These are phyloP conservation scores for Beauveria bassiana DNA, from an alignment of 2,329 filamentous ascomycete genomes.

Conservation along the genomic window DNA sequence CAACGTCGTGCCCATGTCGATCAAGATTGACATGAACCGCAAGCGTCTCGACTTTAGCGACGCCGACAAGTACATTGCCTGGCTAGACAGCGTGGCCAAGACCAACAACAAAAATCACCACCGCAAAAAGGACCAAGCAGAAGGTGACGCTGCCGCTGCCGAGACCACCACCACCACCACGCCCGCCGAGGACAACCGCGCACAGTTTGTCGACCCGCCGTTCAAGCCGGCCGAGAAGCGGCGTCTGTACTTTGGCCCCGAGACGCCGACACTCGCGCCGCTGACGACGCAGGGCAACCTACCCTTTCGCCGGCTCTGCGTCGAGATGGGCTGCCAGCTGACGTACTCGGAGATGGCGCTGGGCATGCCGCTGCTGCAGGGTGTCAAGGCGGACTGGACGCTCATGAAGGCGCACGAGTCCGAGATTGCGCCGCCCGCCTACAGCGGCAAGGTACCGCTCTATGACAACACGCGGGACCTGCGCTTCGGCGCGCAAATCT, in stretches of 20 bases:
- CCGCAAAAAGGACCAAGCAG: conserved; percentile 31
- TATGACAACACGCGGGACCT: conserved; percentile 81
- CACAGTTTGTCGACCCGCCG: conserved; percentile 76
- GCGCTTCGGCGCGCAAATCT: conserved; percentile 87
- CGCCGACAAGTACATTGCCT: conserved; percentile 68
- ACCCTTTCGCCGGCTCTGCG: conserved; percentile 84
- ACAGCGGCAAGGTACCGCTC: conserved; percentile 44
- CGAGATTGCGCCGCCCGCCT: conserved; percentile 65
- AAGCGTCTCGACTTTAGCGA: conserved; percentile 63
- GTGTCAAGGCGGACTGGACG: conserved; percentile 88
- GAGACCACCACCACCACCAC: conserved; percentile 30
- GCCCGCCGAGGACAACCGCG: conserved; percentile 60
- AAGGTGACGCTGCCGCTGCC: neutral
- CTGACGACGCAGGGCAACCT: conserved; percentile 97
- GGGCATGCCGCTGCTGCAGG: conserved; percentile 80
- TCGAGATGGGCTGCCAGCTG: conserved; percentile 79
- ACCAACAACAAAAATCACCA: conserved; percentile 33
- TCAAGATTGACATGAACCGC: conserved; percentile 69
- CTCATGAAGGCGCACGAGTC: conserved; percentile 86
- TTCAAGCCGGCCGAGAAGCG: conserved; percentile 90
- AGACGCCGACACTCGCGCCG: conserved; percentile 89
- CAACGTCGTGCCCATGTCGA: conserved; percentile 62
- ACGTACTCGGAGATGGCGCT: conserved; percentile 99
- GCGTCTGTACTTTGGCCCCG: conserved; percentile 83
- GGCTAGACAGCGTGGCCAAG: conserved; percentile 60